Conservation (phyloP, 2,329 filamentous ascomycete species). For the Whalleya microplaca region DNA sequence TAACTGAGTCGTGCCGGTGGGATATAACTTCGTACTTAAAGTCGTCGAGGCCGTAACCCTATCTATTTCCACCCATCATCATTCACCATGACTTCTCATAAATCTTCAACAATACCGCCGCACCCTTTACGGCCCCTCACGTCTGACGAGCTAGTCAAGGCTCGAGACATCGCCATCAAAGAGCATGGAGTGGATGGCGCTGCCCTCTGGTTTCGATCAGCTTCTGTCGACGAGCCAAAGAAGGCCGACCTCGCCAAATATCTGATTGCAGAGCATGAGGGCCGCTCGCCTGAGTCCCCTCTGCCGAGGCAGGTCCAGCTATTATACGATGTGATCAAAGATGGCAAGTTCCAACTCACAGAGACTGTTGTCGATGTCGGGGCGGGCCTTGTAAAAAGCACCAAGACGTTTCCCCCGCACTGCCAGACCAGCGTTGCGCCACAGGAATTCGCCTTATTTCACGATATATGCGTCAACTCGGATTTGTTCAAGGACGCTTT, state of each 20-base stretch:
- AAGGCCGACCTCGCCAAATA: slow-evolving; percentile 31
- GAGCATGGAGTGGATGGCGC: slow-evolving; percentile 28
- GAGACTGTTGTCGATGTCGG: slow-evolving; percentile 45
- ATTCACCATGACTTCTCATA: slow-evolving; percentile 11
- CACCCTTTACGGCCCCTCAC: slow-evolving; percentile 37
- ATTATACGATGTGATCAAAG: slow-evolving; percentile 46
- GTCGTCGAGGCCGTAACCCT: neutral
- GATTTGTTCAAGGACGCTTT: slow-evolving; percentile 51
- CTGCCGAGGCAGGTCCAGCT: slow-evolving; percentile 50
- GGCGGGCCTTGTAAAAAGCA: slow-evolving; percentile 35
- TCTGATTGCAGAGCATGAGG: slow-evolving; percentile 36
- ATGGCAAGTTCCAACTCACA: slow-evolving; percentile 38
- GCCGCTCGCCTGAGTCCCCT: slow-evolving; percentile 21
- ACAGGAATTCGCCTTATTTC: slow-evolving; percentile 46
- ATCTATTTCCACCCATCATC: neutral
- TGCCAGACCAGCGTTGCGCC: slow-evolving; percentile 44
- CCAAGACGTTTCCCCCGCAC: slow-evolving; percentile 32
- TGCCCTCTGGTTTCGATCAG: slow-evolving; percentile 32
- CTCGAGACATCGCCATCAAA: slow-evolving; percentile 31
- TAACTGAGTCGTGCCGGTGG: neutral
- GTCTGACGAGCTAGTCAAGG: slow-evolving; percentile 31
- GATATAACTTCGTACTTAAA: neutral
- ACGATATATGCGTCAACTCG: slow-evolving; percentile 46
- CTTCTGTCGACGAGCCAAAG: slow-evolving; percentile 35
- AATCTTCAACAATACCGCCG: slow-evolving; percentile 14